Base-by-base conservation (phyloP, 108 stramenopile species). In the Nannochloropsis granulata region DNA sequence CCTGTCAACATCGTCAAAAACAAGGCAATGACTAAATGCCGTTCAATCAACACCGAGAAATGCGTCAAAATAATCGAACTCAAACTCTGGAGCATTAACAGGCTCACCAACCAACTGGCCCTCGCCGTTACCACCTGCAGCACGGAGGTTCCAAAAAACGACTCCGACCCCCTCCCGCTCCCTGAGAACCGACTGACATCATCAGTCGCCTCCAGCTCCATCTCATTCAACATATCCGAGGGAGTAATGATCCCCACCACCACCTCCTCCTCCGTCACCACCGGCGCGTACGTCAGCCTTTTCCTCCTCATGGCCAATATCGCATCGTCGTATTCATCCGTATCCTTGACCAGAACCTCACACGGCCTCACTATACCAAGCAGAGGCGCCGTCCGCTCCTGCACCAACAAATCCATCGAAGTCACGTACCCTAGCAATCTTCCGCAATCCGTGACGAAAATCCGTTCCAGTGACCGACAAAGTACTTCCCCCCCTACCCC, bases 1-100 rank as follows among this genome's bases (percentile, higher is more conserved):
- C 89, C 89, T 34, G 89, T 89, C 43, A 90, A 86, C 89, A 90
- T 90, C n/a, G 89, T 90, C 84, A 90, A 43, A 80, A 90, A 90
- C 8, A 90, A 86, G 24, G 89, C 89, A n/a, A 90, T 86, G 24
- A 89, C 88, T 0, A 90, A 80, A 26, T 90, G 86, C 45, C 24
- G 43, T 78, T 44, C 13, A 19, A 79, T 43, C 16, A 80, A 25
- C 23, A 24, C 82, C 46, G 46, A 56, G 79, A 79, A 89, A 45
- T 78, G 83, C 83, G 80, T 84, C 3, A 90, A 86, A 34, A 89
- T 89, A 24, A 87, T 79, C 42, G 88, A 89, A 14, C 83, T 84
- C 43, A 87, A 82, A 13, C 83, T 84, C 80, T 90, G 89, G 23
- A 90, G 83, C 45, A 84, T 81, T 56, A 90, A 82, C 23, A 89